Conservation (phyloP, 2,329 filamentous ascomycete genomes). For the Bimuria novae-zelandiae region DNA sequence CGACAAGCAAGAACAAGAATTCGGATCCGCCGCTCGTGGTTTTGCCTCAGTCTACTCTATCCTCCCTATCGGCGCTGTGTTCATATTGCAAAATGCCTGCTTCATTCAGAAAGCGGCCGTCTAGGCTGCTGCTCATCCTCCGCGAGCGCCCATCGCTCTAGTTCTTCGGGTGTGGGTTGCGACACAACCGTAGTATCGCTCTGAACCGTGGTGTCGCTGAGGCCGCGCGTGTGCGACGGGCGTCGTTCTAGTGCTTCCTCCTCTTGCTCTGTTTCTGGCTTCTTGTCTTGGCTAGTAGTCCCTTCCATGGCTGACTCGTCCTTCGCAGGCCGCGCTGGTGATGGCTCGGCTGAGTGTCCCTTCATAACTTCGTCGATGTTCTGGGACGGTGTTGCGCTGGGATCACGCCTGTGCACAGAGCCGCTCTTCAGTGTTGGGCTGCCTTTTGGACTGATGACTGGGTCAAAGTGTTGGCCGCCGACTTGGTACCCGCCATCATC, state of each 20-base stretch:
- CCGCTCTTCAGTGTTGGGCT: slow-evolving; percentile 10
- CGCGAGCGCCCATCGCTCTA: slow-evolving; percentile 30
- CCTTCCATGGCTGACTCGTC: not conserved
- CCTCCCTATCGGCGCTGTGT: not conserved
- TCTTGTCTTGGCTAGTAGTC: slow-evolving; percentile 4
- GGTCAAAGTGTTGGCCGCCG: slow-evolving; percentile 20
- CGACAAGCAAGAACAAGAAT: slow-evolving; percentile 7
- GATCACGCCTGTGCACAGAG: slow-evolving; percentile 23
- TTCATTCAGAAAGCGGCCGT: slow-evolving; percentile 21
- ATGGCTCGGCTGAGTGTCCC: slow-evolving; percentile 5
- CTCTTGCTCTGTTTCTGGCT: slow-evolving; percentile 5
- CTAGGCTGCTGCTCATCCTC: slow-evolving; percentile 16
- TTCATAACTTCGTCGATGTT: slow-evolving; percentile 32
- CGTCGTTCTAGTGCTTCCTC: slow-evolving; percentile 23
- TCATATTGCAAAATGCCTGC: not conserved
- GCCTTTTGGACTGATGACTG: slow-evolving; percentile 14
- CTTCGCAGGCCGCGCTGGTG: slow-evolving; percentile 1
- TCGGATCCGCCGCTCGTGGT: not conserved
- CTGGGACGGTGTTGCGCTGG: slow-evolving; percentile 30
- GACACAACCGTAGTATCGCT: slow-evolving; percentile 43
- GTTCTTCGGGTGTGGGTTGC: slow-evolving; percentile 40
- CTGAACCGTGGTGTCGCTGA: slow-evolving; percentile 38
- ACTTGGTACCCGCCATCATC: slow-evolving; percentile 30
- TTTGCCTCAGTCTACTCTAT: not conserved
- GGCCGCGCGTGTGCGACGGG: slow-evolving; percentile 36